phyloP scores from a whole-genome alignment of 257 asterid species.

The Petrea volubilis region DNA sequence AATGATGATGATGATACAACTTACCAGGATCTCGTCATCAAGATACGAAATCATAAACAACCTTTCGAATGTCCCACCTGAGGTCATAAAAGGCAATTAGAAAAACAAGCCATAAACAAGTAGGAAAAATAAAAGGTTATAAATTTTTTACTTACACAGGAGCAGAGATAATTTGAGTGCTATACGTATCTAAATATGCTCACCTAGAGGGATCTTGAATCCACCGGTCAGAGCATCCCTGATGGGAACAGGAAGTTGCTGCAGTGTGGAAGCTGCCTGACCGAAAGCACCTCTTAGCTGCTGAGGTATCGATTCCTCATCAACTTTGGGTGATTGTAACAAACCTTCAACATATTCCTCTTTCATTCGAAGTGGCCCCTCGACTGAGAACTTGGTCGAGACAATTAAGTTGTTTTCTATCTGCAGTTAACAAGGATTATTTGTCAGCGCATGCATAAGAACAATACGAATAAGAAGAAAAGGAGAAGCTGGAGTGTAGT shows the following conservation, averaged over 20 bases:
- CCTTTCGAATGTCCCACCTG: slow-evolving; percentile 72
- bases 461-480: not conserved
- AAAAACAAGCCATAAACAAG: not conserved
- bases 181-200: slow-evolving; percentile 21
- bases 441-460: not conserved
- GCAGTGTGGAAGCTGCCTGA: slow-evolving; percentile 57
- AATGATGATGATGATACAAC: slow-evolving; percentile 17
- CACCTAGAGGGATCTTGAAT: slow-evolving; percentile 75
- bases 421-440: slow-evolving; percentile 46
- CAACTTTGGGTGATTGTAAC: slow-evolving; percentile 67
- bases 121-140: not conserved
- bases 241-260: slow-evolving; percentile 71
- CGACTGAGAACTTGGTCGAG: slow-evolving; percentile 65
- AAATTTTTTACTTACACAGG: not conserved
- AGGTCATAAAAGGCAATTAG: slow-evolving; percentile 9
- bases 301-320: slow-evolving; percentile 66
- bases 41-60: slow-evolving; percentile 81
- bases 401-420: slow-evolving; percentile 67
- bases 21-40: slow-evolving; percentile 86
- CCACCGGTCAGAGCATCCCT: slow-evolving; percentile 61
- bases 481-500: not conserved
- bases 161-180: not conserved
- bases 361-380: slow-evolving; percentile 86
- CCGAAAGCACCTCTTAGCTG: slow-evolving; percentile 64
- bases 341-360: slow-evolving; percentile 80